Percentiles rank a stretch among this genome's conserved stretches.
These are phyloP conservation scores for Deakozyma indianensis DNA, from an alignment of 805 yeast genomes.

Conservation along the genomic window DNA sequence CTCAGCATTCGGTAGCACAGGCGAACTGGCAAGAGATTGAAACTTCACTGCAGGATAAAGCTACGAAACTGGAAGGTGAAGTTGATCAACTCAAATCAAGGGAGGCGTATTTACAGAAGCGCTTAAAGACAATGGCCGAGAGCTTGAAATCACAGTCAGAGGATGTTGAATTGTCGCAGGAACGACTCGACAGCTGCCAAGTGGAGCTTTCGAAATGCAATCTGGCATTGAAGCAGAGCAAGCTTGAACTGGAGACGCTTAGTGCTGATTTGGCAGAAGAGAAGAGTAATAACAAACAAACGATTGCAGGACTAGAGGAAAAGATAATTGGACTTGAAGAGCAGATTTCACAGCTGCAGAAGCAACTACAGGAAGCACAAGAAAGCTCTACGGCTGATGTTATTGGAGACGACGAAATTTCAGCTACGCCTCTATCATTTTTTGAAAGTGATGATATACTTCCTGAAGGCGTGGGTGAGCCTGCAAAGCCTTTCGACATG, in stretches of 20 bases:
- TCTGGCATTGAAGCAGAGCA: slow-evolving; percentile 1
- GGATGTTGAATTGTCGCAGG: slow-evolving; percentile 7
- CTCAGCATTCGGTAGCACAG: slow-evolving; percentile 60
- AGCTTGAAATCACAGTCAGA: slow-evolving; percentile 4
- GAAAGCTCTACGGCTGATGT: not conserved
- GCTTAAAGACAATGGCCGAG: slow-evolving; percentile 8
- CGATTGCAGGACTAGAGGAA: not conserved
- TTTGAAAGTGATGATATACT: not conserved
- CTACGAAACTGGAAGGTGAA: slow-evolving; percentile 20
- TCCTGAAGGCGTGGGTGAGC: not conserved
- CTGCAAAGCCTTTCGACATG: not conserved
- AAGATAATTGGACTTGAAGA: not conserved
- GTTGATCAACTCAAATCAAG: slow-evolving; percentile 8
- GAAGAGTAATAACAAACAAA: not conserved
- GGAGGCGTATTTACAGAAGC: slow-evolving; percentile 9
- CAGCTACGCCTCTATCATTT: not conserved
- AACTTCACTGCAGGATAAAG: slow-evolving; percentile 37
- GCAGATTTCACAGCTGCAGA: not conserved
- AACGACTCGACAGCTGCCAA: not conserved
- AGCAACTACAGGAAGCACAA: not conserved
- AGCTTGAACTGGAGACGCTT: not conserved
- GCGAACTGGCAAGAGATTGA: slow-evolving; percentile 79
- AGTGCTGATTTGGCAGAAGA: slow-evolving; percentile 2
- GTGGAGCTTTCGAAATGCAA: slow-evolving; percentile 4
- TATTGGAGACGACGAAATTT: not conserved